Conservation (phyloP, 2,329 filamentous ascomycete species). For the Aureobasidium zeae region DNA sequence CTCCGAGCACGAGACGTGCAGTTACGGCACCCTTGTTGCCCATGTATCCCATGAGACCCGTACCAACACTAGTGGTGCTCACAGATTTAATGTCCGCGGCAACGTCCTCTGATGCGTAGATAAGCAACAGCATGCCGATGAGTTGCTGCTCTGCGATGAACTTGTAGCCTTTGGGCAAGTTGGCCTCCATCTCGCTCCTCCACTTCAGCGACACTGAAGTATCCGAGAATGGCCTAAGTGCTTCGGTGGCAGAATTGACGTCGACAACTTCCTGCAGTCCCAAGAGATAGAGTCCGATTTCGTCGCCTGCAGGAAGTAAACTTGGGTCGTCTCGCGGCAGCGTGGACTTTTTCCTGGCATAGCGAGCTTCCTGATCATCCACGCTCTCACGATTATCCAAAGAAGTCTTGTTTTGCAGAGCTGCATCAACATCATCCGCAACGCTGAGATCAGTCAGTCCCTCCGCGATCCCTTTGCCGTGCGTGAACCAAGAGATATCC, state of each 20-base stretch:
- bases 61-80: slow-evolving; percentile 75
- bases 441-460: slow-evolving; percentile 47
- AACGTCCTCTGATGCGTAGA: slow-evolving; percentile 75
- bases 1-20: slow-evolving; percentile 73
- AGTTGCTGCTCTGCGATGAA: slow-evolving; percentile 75
- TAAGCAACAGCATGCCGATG: slow-evolving; percentile 70
- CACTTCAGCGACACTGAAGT: slow-evolving; percentile 63
- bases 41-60: slow-evolving; percentile 83
- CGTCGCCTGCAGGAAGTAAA: slow-evolving; percentile 47
- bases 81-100: slow-evolving; percentile 67
- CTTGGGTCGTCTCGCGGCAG: slow-evolving; percentile 38
- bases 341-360: slow-evolving; percentile 34
- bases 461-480: slow-evolving; percentile 61
- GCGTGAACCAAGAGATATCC: slow-evolving; percentile 85
- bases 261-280: slow-evolving; percentile 90
- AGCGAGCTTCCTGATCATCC: slow-evolving; percentile 39
- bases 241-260: slow-evolving; percentile 68
- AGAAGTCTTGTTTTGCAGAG: slow-evolving; percentile 14
- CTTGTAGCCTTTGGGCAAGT: slow-evolving; percentile 67
- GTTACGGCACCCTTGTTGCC: slow-evolving; percentile 92
- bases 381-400: slow-evolving; percentile 35
- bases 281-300: slow-evolving; percentile 82
- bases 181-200: slow-evolving; percentile 65
- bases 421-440: slow-evolving; percentile 19
- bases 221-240: slow-evolving; percentile 68